These are phyloP conservation scores for Rhizophora mangle DNA, from an alignment of 345 rosid species.

Conservation along the genomic window DNA sequence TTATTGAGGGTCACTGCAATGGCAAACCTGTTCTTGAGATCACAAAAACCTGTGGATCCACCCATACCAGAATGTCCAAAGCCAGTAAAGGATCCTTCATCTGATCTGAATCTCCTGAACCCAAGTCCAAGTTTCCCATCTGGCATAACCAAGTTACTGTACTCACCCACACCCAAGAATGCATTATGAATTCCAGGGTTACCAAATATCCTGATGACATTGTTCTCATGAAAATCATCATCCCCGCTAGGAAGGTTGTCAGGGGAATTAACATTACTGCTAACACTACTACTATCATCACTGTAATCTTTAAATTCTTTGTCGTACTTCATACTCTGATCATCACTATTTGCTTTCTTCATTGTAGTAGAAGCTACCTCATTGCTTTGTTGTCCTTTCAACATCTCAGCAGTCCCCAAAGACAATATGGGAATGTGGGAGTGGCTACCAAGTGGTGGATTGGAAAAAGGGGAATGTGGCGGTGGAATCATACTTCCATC, in stretches of 20 bases:
- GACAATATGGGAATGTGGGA: constrained; percentile 67
- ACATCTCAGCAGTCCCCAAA: constrained; percentile 24
- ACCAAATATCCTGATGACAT: constrained; percentile 32
- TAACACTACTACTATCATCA: constrained; percentile 19
- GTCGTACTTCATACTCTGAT: constrained; percentile 10
- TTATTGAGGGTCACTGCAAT: constrained; percentile 86
- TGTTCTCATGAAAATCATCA: constrained; percentile 15
- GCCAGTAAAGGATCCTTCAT: constrained; percentile 57
- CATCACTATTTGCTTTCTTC: constrained; percentile 27
- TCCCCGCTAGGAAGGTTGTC: constrained; percentile 15
- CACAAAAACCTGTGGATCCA: constrained; percentile 89
- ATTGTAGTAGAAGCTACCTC: constrained; percentile 21
- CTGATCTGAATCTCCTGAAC: constrained; percentile 45
- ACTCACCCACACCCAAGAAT: constrained; percentile 75
- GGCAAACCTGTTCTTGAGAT: constrained; percentile 64
- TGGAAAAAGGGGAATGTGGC: constrained; percentile 62
- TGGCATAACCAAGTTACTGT: constrained; percentile 40
- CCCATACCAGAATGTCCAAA: constrained; percentile 96
- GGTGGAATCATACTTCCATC: constrained; percentile 75
- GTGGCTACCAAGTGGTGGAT: constrained; percentile 82
- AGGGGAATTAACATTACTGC: constrained; percentile 16
- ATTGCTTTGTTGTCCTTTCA: constrained; percentile 36
- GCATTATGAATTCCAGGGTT: constrained; percentile 64
- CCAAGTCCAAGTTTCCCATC: constrained; percentile 78
- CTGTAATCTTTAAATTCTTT: constrained; percentile 23